A percentile compares a stretch with the other conserved stretches of the same genome.
phyloP scores from a whole-genome alignment of 495 filamentous ascomycete species.

The Viridothelium virens region DNA sequence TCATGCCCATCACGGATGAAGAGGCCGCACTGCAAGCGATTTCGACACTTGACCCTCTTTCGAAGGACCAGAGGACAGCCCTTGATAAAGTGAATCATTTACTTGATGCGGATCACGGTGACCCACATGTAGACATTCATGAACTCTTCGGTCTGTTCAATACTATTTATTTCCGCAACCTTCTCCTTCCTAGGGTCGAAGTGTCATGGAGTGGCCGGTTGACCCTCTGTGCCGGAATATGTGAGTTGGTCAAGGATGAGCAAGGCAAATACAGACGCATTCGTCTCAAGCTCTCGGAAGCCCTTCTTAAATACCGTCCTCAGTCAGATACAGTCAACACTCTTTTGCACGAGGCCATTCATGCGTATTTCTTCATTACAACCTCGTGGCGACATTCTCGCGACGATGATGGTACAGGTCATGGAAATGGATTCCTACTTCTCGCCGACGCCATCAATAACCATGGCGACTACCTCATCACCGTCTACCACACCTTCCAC shows the following conservation, averaged over 20 bases:
- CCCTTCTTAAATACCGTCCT: conserved; percentile 33
- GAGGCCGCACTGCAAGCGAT: conserved; percentile 33
- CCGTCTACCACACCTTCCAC: conserved; percentile 34
- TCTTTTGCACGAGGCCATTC: conserved; percentile 35
- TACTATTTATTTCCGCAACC: conserved; percentile 31
- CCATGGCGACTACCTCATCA: conserved; percentile 30
- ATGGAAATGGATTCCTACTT: conserved; percentile 32
- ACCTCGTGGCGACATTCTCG: conserved; percentile 32
- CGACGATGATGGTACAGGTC: conserved; percentile 34
- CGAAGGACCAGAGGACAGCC: conserved; percentile 25
- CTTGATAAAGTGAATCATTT: conserved; percentile 23
- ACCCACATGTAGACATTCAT: conserved; percentile 34
- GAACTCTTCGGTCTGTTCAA: conserved; percentile 32
- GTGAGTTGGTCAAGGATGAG: conserved; percentile 32
- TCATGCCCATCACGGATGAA: conserved; percentile 35
- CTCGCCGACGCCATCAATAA: conserved; percentile 33
- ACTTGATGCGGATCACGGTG: conserved; percentile 17
- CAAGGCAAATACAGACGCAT: conserved; percentile 30
- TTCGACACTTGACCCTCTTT: conserved; percentile 24
- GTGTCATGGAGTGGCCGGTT: conserved; percentile 32
- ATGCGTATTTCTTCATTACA: conserved; percentile 37
- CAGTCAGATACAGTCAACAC: conserved; percentile 33
- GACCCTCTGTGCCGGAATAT: conserved; percentile 36
- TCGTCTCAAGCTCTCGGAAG: conserved; percentile 32
- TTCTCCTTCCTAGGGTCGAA: conserved; percentile 30